Conservation (phyloP, 257 asterid genomes). For the Nicotiana obtusifolia region DNA sequence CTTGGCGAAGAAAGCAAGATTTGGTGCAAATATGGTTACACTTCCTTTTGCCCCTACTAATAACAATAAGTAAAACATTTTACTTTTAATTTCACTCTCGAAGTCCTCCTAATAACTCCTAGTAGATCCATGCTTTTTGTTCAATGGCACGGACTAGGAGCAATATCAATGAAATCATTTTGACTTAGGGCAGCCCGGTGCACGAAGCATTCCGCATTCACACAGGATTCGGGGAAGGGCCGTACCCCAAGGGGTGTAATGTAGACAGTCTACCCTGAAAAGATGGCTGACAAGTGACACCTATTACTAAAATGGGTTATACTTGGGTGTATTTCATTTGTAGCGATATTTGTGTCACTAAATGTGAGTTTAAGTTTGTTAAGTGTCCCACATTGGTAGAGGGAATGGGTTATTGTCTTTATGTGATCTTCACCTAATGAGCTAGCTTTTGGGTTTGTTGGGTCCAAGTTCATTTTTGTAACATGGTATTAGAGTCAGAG, state of each 20-base stretch:
- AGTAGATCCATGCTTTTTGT: neutral
- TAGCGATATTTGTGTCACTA: neutral
- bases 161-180: neutral
- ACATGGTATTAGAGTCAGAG: too few relatives aligned
- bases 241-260: too few relatives aligned
- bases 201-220: too few relatives aligned
- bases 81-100: neutral
- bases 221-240: too few relatives aligned
- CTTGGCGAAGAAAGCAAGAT: neutral
- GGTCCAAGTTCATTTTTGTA: too few relatives aligned
- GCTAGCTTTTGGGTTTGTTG: too few relatives aligned
- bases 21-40: neutral
- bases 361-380: neutral
- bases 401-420: too few relatives aligned
- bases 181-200: too few relatives aligned
- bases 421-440: too few relatives aligned
- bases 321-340: neutral
- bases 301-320: neutral
- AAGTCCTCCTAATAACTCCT: neutral
- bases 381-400: too few relatives aligned
- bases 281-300: neutral
- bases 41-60: neutral
- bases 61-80: neutral
- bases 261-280: too few relatives aligned
- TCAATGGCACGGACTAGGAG: neutral